Evolutionary conservation across 2,329 filamentous ascomycete genomes (phyloP), one percentile per base, ranked within the genome.

Genomic region (Fusarium humuli): DNA sequence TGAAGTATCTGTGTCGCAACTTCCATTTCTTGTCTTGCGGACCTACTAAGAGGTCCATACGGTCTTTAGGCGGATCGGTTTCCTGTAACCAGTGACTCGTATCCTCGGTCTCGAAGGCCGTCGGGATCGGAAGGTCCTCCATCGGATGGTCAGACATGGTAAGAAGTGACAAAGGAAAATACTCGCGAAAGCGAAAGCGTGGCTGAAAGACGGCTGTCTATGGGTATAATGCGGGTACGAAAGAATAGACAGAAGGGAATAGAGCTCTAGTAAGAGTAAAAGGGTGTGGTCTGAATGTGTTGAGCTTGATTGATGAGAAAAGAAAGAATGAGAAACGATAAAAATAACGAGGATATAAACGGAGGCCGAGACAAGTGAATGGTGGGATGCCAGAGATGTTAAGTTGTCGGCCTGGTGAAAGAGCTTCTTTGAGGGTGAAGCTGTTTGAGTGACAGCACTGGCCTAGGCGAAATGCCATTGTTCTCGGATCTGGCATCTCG

Each of bases 1-100:
- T 60, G 55, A 83, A 83, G 16, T 74, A 72, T 0, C 64, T 1
- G 72, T 79, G 66, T 77, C 34, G 18, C 6, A 37, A 81, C 9
- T 65, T 65, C 73, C 71, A 78, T 5, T 65, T 45, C 13, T 65
- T 44, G 34, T 75, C 61, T 30, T 67, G 74, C 32, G 76, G 74
- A 1, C 48, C 58, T 41, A 80, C 72, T 27, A 63, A 41, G 40
- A 70, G 64, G n/a, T 76, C 68, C 25, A 72, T 54, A 7, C 77
- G 65, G 9, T 57, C 14, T 16, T 60, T 29, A 14, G 53, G 57
- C 18, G 25, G 30, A 9, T 65, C 53, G 3, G 45, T 29, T 22
- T 47, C 7, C 27, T 62, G 23, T 16, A 69, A 58, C 2, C 46
- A 46, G 5, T 10, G 18, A 11, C 6, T 18, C 5, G 53, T 20